Evolutionary conservation across 495 filamentous ascomycete species (phyloP), one percentile per base, ranked within the genome.

Genomic region (Neurospora sp.): DNA sequence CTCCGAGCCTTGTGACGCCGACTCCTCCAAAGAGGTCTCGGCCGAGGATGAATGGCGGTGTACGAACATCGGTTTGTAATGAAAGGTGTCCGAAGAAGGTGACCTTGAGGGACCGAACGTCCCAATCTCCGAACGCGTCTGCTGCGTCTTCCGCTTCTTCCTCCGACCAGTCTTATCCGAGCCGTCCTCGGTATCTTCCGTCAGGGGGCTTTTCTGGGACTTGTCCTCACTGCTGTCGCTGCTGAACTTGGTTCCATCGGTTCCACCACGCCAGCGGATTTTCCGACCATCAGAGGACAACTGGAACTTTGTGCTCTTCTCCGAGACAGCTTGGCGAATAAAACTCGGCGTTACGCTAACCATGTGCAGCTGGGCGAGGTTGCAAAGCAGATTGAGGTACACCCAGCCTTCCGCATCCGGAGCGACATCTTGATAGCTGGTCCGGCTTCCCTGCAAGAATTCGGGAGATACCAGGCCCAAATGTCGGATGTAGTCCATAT

Each of bases 291-390:
- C 93, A 12, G 81, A 77, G 8, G 91, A 93, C 4, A 95, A 76
- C 77, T 94, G 90, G 69, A 95, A 87, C 75, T 89, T 91, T 35
- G 83, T 79, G 78, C 92, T 93, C 75, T 86, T 86, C 65, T 90
- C 87, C 12, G 80, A 77, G 14, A 95, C 83, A 16, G 92, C 91
- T 48, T 86, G 84, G 73, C 89, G 86, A 71, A 94, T 88, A 74
- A 92, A 93, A 39, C 89, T 88, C 3, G 88, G 83, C 0, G 92
- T 93, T 35, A 94, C 91, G 75, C 90, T 93, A 72, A 93, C 83
- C 3, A 91, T 92, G 77, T 93, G 91, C 27, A 95, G 83, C 79
- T 94, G 92, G 3, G 92, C 92, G 83, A 95, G 87, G 81, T 92
- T 93, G 78, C 87, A 89, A 39, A 95, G 85, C 20, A 95, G 82